A percentile compares a stretch with the other conserved stretches of the same genome.
Evolutionary conservation across 129 eudicot species (phyloP).

Genomic region (Centella asiatica): DNA sequence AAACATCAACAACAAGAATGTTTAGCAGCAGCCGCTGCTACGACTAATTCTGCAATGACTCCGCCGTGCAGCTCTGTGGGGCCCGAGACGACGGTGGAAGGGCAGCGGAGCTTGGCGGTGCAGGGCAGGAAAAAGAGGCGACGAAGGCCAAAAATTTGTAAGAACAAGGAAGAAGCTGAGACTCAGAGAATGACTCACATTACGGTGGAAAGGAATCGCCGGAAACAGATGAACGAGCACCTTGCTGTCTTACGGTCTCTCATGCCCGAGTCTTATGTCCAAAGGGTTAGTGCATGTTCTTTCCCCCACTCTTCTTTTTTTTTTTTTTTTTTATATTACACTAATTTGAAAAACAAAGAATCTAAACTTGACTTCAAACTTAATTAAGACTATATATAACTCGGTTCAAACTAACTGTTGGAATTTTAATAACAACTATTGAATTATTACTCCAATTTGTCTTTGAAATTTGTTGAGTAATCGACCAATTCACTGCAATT

Average conservation of each 20-base stretch:
- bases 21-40: neutral
- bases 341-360: neutral
- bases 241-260: slow-evolving; percentile 84
- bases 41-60: neutral
- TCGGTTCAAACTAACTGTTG: too few relatives aligned
- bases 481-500: too few relatives aligned
- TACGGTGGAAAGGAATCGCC: slow-evolving; percentile 82
- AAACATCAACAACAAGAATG: slow-evolving; percentile 18
- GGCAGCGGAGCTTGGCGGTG: slow-evolving; percentile 21
- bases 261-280: slow-evolving; percentile 95
- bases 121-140: slow-evolving; percentile 72
- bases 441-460: too few relatives aligned
- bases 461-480: too few relatives aligned
- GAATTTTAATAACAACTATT: too few relatives aligned
- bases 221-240: slow-evolving; percentile 95
- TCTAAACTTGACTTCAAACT: too few relatives aligned
- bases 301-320: neutral
- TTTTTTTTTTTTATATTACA: neutral
- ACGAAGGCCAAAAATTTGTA: slow-evolving; percentile 67
- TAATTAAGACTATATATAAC: too few relatives aligned
- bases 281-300: slow-evolving; percentile 69
- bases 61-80: neutral
- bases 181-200: slow-evolving; percentile 96
- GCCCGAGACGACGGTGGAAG: slow-evolving; percentile 15
- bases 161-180: slow-evolving; percentile 96